Evolutionary conservation across 2,329 filamentous ascomycete species (phyloP).

Genomic region (Xylaria polymorpha): DNA sequence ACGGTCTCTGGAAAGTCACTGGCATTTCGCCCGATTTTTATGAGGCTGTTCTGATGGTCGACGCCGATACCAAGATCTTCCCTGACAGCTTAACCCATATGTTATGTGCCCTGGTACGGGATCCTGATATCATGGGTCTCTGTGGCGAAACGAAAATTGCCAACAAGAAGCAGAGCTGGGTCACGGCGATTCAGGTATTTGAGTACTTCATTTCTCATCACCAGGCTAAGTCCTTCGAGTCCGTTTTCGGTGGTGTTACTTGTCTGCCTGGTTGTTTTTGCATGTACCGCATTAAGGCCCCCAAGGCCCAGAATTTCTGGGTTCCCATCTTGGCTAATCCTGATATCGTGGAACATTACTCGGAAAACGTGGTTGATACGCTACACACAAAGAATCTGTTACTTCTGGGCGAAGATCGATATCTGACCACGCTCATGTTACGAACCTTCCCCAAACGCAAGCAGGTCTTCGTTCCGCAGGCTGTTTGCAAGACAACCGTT

Average conservation of each 20-base stretch:
- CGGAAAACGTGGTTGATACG: conserved; percentile 98
- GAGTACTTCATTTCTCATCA: conserved; percentile 99
- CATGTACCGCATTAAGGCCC: conserved; percentile 99
- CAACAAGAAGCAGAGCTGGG: conserved; percentile 95
- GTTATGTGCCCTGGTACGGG: conserved; percentile 98
- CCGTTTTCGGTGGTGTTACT: conserved; percentile 97
- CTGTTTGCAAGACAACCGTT: conserved; percentile 98
- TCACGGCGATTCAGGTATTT: conserved; percentile 98
- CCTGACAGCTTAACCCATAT: conserved; percentile 98
- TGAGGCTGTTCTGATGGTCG: conserved; percentile 98
- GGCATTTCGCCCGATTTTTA: conserved; percentile 99
- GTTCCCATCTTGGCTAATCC: conserved; percentile 98
- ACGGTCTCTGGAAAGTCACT: conserved; percentile 97
- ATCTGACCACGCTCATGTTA: conserved; percentile 95
- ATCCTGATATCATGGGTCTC: conserved; percentile 98
- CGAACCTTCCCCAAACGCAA: conserved; percentile 99
- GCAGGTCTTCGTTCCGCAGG: conserved; percentile 97
- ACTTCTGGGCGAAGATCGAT: conserved; percentile 95
- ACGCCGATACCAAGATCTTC: conserved; percentile 99
- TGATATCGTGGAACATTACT: conserved; percentile 98
- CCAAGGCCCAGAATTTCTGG: conserved; percentile 99
- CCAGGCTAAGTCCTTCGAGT: conserved; percentile 96
- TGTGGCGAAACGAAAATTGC: conserved; percentile 99
- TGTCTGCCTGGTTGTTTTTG: conserved; percentile 99
- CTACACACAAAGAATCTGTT: conserved; percentile 97